Evolutionary conservation across 1,139 yeast genomes (phyloP), one percentile per base, ranked within the genome.

Genomic region (Saccharomyces hybrid): DNA sequence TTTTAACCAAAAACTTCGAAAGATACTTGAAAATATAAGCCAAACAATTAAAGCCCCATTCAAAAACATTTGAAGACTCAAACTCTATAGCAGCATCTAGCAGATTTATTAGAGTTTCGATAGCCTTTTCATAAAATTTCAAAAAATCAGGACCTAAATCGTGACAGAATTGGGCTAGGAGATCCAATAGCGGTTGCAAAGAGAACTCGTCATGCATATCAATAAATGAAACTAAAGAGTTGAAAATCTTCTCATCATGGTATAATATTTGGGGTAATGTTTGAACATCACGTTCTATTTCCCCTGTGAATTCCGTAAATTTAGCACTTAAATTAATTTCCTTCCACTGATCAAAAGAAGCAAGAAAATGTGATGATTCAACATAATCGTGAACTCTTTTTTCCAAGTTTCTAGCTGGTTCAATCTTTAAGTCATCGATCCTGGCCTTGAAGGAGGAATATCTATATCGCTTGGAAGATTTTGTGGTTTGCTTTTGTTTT

Each of bases 81-180:
- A 88, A 77, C 13, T 84, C 73, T 56, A 60, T 78, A 71, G 75
- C 80, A 60, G 61, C 76, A 31, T 73, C 73, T 5, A 78, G 60
- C 2, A 88, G 69, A 0, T 74, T 68, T 3, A 79, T 78, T 48
- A 93, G 74, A 31, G 80, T 64, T 1, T 68, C 61, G 51, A 93
- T 71, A 0, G 89, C 72, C 28, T 71, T 67, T 1, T 75, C 72
- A 64, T 88, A 90, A 64, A 75, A 89, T 2, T 81, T 80, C 75
- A 89, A 78, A 65, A 90, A 93, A 63, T 93, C 99, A 1, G 93
- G 85, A 5, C 98, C 98, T 59, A 93, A 74, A 73, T 93, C 99
- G 64, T 89, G 97, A 48, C 91, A 84, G 63, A 95, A 86, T 66
- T 90, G 96, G 0, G 96, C 80, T 47, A 89, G 69, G 50, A 90